phyloP scores from a whole-genome alignment of 2,329 filamentous ascomycete genomes.

The Paraphoma sp. region DNA sequence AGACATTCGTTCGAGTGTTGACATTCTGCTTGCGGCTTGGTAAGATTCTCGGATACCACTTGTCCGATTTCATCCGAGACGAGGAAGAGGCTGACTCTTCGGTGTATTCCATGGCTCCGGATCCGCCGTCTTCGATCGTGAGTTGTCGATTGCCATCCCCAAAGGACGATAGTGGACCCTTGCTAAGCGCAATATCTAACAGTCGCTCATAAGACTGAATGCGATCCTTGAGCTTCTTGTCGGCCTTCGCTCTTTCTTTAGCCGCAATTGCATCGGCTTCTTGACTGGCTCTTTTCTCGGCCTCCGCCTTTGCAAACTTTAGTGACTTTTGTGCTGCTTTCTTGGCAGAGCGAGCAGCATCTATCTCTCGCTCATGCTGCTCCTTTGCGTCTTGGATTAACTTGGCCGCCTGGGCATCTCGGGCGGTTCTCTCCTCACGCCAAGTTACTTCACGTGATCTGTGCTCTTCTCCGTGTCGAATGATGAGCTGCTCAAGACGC shows the following conservation, averaged over 20 bases:
- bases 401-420: slow-evolving; percentile 6
- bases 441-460: slow-evolving; percentile 3
- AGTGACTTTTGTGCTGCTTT: slow-evolving; percentile 15
- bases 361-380: slow-evolving; percentile 12
- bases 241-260: slow-evolving; percentile 11
- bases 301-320: slow-evolving; percentile 11
- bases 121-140: too few species aligned
- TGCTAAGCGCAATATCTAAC: too few species aligned
- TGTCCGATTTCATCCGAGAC: too few species aligned
- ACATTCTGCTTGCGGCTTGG: too few species aligned
- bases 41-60: too few species aligned
- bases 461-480: slow-evolving; percentile 6
- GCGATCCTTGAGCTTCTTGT: slow-evolving; percentile 10
- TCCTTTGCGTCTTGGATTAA: slow-evolving; percentile 9
- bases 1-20: too few species aligned
- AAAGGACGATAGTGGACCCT: too few species aligned
- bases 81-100: too few species aligned
- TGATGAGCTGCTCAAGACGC: slow-evolving; percentile 2
- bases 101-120: too few species aligned
- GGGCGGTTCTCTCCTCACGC: slow-evolving; percentile 6
- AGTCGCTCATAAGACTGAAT: background rate
- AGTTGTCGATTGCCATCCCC: too few species aligned
- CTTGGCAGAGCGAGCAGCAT: slow-evolving; percentile 8
- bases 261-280: slow-evolving; percentile 10
- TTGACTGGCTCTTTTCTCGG: slow-evolving; percentile 5